Base-by-base conservation (phyloP, 2,329 filamentous ascomycete species). In the Neofusicoccum kwambonambiense region DNA sequence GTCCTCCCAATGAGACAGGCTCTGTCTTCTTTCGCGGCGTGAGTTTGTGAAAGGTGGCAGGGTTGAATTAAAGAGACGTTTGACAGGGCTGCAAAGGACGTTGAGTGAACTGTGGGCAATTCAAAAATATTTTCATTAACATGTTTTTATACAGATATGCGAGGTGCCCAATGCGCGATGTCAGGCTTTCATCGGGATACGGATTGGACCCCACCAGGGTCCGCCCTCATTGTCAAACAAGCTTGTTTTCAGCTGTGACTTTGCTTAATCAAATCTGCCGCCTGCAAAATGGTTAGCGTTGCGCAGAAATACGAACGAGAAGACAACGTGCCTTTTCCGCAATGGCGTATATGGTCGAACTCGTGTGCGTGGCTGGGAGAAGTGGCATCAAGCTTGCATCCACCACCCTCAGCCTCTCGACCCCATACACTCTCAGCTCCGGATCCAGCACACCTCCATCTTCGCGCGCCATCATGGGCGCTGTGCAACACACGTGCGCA, bases 401-500 rank as follows among this genome's bases (percentile, higher is more conserved):
- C 7, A 52, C 37, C 1, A 65, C 64, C n/a, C 57, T n/a, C 64
- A 65, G 11, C 17, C 57, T 9, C 2, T 11, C 13, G 17, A 62
- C 64, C 1, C 64, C 64, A 12, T 62, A 54, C n/a, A 65, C 64
- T 13, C 49, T 15, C 37, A 65, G n/a, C 15, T 9, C 22, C 7
- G 47, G n/a, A 19, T 65, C 64, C 7, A 65, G 44, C 7, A 62
- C 64, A 4, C 57, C 64, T 22, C 45, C 64, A 11, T 49, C 45
- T 15, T 37, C 47, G 35, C 41, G 15, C 15, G 17, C 22, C 56
- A 49, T 37, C 65, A 66, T 64, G 3, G 70, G 71, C 15, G 71
- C 74, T 1, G 75, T 79, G 4, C 77, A 76, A 1, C 74, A 67
- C 2, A 74, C 72, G 65, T 77, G 74, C 69, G 72, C 42, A 56